Evolutionary conservation across 139 green algal genomes (phyloP).

Genomic region (Asterochloris sp.): DNA sequence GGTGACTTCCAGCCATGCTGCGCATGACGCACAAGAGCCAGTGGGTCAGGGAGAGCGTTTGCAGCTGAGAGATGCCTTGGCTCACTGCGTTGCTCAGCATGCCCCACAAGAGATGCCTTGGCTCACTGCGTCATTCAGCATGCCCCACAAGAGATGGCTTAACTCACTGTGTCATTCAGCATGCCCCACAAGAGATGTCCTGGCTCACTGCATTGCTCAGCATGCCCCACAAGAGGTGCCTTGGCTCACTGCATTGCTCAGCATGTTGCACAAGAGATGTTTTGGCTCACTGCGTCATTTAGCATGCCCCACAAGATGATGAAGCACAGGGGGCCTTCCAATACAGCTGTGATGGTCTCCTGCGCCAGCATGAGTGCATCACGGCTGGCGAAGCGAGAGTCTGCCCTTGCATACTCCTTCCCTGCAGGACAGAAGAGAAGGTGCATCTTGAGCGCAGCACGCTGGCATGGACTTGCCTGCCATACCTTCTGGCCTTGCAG

Average conservation of each 20-base stretch:
- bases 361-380: conserved; percentile 84
- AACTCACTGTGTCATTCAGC: too few species aligned
- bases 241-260: too few species aligned
- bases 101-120: too few species aligned
- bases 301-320: conserved; percentile 48
- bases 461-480: not conserved
- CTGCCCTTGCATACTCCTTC: conserved; percentile 91
- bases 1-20: too few species aligned
- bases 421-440: conserved; percentile 32
- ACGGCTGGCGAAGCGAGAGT: conserved; percentile 82
- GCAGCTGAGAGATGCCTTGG: too few species aligned
- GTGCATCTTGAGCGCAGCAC: not conserved
- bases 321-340: conserved; percentile 71
- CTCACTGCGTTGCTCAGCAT: too few species aligned
- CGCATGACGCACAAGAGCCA: too few species aligned
- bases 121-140: not conserved
- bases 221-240: conserved; percentile 49
- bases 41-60: too few species aligned
- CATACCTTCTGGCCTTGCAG: not conserved
- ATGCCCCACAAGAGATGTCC: too few species aligned
- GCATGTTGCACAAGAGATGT: too few species aligned
- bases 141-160: conserved; percentile 49
- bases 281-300: not conserved
- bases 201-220: not conserved
- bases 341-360: conserved; percentile 81